phyloP scores from a whole-genome alignment of 1,284 basidiomycete genomes.

The Cryptococcus wingfieldii region DNA sequence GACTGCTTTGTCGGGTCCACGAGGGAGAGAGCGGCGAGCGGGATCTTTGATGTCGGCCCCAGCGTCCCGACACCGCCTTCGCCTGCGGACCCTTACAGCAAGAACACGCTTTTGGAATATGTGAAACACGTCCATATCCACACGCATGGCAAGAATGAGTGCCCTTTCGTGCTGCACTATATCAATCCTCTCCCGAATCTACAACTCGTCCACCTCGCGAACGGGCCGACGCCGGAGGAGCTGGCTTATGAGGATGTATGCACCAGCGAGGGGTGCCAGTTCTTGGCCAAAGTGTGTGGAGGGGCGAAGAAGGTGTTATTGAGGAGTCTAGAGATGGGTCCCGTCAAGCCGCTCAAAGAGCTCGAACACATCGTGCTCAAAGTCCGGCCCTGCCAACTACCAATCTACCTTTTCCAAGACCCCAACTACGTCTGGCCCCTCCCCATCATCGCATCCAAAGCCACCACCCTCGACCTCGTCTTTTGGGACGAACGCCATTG shows the following conservation, averaged over 20 bases:
- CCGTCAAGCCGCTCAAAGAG: not conserved
- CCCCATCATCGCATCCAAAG: not conserved
- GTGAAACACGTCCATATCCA: not conserved
- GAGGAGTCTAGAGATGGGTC: not conserved
- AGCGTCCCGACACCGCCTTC: not conserved
- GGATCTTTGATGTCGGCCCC: not conserved
- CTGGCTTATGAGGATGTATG: not conserved
- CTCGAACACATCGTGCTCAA: conserved; percentile 3
- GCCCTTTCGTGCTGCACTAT: conserved; percentile 13
- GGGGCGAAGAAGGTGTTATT: conserved; percentile 2
- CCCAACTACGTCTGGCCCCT: not conserved
- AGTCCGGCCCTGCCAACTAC: conserved; percentile 9
- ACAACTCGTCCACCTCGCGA: conserved; percentile 7
- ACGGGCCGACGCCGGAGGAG: not conserved
- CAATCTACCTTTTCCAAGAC: not conserved
- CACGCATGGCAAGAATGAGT: conserved; percentile 3
- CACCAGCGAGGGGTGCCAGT: conserved; percentile 7
- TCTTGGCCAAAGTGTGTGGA: conserved; percentile 9
- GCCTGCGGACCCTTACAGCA: not conserved
- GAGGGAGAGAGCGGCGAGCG: not conserved
- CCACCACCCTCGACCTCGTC: not conserved
- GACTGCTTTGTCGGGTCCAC: conserved; percentile 3
- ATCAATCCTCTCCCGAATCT: conserved; percentile 12
- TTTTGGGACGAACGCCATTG: conserved; percentile 9
- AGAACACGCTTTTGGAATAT: not conserved